phyloP scores from a whole-genome alignment of 768 basidiomycete genomes.

The Arthromyces matolae region DNA sequence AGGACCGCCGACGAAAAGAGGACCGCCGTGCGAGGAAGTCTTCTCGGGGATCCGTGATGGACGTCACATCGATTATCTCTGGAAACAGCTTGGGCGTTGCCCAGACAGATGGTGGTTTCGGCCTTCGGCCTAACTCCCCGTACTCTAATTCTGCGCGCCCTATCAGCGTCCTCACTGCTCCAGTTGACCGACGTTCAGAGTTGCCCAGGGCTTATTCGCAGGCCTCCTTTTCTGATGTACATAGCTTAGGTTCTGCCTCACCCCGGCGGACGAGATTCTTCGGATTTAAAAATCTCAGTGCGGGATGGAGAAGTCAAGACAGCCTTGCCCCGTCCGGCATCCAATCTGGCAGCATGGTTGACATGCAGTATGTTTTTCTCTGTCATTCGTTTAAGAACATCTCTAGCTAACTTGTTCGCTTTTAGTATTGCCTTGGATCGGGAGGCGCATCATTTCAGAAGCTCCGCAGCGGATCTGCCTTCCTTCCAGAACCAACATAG shows the following conservation, averaged over 20 bases:
- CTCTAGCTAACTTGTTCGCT: constrained; percentile 11
- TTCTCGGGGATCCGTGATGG: constrained; percentile 66
- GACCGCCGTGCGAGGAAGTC: constrained; percentile 72
- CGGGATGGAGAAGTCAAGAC: constrained; percentile 76
- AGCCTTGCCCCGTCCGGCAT: constrained; percentile 79
- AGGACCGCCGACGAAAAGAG: constrained; percentile 64
- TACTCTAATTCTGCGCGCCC: constrained; percentile 56
- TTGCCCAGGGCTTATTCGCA: constrained; percentile 70
- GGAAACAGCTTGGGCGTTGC: constrained; percentile 50
- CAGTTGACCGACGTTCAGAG: constrained; percentile 52
- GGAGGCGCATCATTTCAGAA: constrained; percentile 36
- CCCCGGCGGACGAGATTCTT: constrained; percentile 76
- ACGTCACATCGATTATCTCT: constrained; percentile 73
- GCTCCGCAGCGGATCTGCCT: constrained; percentile 34
- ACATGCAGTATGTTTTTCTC: constrained; percentile 75
- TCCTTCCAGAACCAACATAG: constrained; percentile 53
- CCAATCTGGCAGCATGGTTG: constrained; percentile 79
- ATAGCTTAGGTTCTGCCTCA: constrained; percentile 65
- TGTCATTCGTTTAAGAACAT: neutral
- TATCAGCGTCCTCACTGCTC: constrained; percentile 56
- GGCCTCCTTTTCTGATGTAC: constrained; percentile 77
- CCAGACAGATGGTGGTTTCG: constrained; percentile 54
- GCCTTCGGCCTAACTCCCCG: constrained; percentile 54
- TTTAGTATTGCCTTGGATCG: constrained; percentile 74
- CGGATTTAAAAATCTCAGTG: constrained; percentile 65